These are phyloP conservation scores for Dactylellina parvicollis DNA, from an alignment of 2,329 filamentous ascomycete genomes.

Conservation along the genomic window DNA sequence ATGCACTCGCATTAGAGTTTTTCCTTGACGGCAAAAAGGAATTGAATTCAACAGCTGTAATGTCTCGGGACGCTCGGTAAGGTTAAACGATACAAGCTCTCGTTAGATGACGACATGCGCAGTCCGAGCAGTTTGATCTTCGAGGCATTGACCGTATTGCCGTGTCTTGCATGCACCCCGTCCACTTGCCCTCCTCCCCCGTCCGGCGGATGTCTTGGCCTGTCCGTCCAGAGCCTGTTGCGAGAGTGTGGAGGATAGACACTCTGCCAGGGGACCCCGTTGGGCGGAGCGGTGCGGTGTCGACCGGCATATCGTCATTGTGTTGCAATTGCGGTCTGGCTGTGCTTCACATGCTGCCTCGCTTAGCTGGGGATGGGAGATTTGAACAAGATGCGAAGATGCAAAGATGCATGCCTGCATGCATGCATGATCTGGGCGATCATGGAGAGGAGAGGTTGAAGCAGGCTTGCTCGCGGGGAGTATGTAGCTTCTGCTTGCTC, in stretches of 20 bases:
- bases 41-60: background rate
- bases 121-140: background rate
- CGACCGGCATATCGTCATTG: slow-evolving; percentile 37
- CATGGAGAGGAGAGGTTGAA: slow-evolving; percentile 1
- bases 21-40: background rate
- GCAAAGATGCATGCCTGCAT: slow-evolving; percentile 1
- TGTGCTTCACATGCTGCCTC: slow-evolving; percentile 38
- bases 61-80: slow-evolving; percentile 45
- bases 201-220: slow-evolving; percentile 16
- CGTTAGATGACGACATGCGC: slow-evolving; percentile 36
- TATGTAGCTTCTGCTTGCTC: background rate
- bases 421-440: slow-evolving; percentile 4
- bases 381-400: slow-evolving; percentile 1
- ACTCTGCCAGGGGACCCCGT: background rate
- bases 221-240: slow-evolving; percentile 19
- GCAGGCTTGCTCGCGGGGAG: background rate
- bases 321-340: slow-evolving; percentile 4
- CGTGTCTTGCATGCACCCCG: slow-evolving; percentile 14
- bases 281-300: slow-evolving; percentile 4
- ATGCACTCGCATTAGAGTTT: slow-evolving; percentile 44
- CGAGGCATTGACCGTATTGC: background rate
- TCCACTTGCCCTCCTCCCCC: no score
- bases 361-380: slow-evolving; percentile 19
- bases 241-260: slow-evolving; percentile 12
- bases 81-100: slow-evolving; percentile 11